Base-by-base conservation (phyloP, 2,329 filamentous ascomycete genomes). In the Cladosporium sp. region DNA sequence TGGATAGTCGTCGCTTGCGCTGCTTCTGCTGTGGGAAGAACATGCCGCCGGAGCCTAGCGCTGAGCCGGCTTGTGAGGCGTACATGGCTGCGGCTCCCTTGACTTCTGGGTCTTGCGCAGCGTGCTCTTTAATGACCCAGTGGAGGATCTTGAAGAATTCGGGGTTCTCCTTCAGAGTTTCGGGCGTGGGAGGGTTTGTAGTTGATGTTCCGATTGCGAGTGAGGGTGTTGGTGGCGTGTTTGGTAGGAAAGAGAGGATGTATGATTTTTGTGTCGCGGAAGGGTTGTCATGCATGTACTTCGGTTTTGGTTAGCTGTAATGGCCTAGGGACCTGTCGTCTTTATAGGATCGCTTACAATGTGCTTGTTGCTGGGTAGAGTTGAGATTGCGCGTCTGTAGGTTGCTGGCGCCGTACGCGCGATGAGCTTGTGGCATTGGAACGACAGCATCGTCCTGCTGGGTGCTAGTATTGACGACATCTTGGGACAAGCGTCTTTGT, bases 61-160 rank as follows among this genome's bases (percentile, higher is more conserved):
- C 82, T 40, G 84, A 82, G 26, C 86, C 86, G 5, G 84, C 81
- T 2, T 84, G 83, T 2, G 85, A 88, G 5, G 83, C 83, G 79
- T 87, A 88, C 62, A 86, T 84, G 46, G 84, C 80, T 3, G 86
- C 87, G 75, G 88, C 85, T 2, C 83, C 83, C 67, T 84, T 79
- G 12, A 87, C 82, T 23, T 82, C 80, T 0, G 85, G 85, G 67
- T 89, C 87, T 60, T 82, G 73, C 23, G 80, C 78, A 1, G 86
- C 86, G 72, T 88, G 76, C 40, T 83, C 76, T 31, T 80, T 76
- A 64, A 88, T 78, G 7, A 88, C 83, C 3, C 82, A 81, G 69
- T 88, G 84, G 0, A 89, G 76, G 60, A 87, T 83, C 12, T 78
- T 72, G 23, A 87, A 76, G 74, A 89, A 88, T 3, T 79, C 75